These are phyloP conservation scores for Knufia petricola DNA, from an alignment of 2,329 filamentous ascomycete genomes.

Conservation along the genomic window DNA sequence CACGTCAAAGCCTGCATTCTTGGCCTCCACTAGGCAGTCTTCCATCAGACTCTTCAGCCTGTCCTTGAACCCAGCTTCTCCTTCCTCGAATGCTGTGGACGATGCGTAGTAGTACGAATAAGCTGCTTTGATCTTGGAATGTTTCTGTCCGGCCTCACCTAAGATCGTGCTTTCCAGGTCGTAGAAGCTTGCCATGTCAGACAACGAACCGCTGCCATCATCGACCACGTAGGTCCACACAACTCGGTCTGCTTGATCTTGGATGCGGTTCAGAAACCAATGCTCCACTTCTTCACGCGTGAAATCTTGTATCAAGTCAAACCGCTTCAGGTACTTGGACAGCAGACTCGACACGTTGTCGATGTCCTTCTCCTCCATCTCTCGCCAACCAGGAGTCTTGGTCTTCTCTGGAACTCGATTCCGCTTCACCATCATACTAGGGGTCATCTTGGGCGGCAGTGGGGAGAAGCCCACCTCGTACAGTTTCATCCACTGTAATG, in stretches of 20 bases:
- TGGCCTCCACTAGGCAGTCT: constrained; percentile 80
- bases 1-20: constrained; percentile 75
- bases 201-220: constrained; percentile 66
- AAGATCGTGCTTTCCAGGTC: constrained; percentile 88
- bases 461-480: constrained; percentile 92
- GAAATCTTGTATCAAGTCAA: constrained; percentile 77
- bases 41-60: constrained; percentile 71
- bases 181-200: constrained; percentile 97
- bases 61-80: constrained; percentile 56
- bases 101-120: constrained; percentile 97
- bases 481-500: constrained; percentile 91
- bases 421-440: constrained; percentile 72
- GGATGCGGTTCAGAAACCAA: constrained; percentile 66
- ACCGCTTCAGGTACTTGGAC: constrained; percentile 66
- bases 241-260: constrained; percentile 56
- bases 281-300: constrained; percentile 72
- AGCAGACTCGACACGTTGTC: constrained; percentile 65
- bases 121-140: constrained; percentile 69
- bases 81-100: constrained; percentile 57
- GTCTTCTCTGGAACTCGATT: constrained; percentile 73
- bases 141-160: constrained; percentile 42
- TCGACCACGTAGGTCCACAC: constrained; percentile 92
- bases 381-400: constrained; percentile 62
- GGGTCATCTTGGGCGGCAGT: constrained; percentile 72
- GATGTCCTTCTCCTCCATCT: constrained; percentile 71